A percentile compares a stretch with the other conserved stretches of the same genome.
phyloP scores from a whole-genome alignment of 345 rosid genomes.

The Ceriops tagal region DNA sequence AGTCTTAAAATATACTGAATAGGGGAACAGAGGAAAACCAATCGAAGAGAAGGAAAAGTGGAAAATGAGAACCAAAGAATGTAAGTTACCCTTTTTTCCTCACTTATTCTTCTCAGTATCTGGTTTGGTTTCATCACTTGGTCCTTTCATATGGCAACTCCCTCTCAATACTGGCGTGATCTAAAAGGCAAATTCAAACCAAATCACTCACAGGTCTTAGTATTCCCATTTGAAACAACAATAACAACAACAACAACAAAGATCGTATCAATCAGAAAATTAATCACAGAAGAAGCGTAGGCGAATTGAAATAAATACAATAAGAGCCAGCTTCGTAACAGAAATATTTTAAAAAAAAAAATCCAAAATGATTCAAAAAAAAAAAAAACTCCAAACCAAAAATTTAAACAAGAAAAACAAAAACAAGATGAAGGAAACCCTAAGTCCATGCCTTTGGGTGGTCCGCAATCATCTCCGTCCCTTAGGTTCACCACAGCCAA shows the following conservation, averaged over 20 bases:
- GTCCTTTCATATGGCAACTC: constrained; percentile 32
- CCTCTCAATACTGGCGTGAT: constrained; percentile 41
- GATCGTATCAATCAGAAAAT: too few relatives aligned
- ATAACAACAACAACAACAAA: not conserved
- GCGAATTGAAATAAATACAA: too few relatives aligned
- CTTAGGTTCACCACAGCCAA: constrained; percentile 22
- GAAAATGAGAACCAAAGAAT: constrained; percentile 22
- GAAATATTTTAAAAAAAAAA: not conserved
- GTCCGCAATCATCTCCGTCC: constrained; percentile 31
- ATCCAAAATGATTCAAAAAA: not conserved
- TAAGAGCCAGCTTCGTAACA: too few relatives aligned
- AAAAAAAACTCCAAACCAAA: not conserved
- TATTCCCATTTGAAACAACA: not conserved
- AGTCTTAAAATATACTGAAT: not conserved
- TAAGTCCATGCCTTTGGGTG: constrained; percentile 47
- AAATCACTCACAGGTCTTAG: not conserved
- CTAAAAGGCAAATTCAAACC: constrained; percentile 34
- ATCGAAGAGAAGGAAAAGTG: not conserved
- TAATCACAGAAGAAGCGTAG: too few relatives aligned
- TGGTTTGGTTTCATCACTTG: constrained; percentile 32
- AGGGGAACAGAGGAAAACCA: not conserved
- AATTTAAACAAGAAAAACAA: not conserved
- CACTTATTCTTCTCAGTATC: constrained; percentile 43
- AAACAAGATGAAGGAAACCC: constrained; percentile 22
- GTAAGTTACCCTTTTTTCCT: constrained; percentile 44